phyloP scores from a whole-genome alignment of 805 yeast genomes.

The Kodamaea lidongshanica region DNA sequence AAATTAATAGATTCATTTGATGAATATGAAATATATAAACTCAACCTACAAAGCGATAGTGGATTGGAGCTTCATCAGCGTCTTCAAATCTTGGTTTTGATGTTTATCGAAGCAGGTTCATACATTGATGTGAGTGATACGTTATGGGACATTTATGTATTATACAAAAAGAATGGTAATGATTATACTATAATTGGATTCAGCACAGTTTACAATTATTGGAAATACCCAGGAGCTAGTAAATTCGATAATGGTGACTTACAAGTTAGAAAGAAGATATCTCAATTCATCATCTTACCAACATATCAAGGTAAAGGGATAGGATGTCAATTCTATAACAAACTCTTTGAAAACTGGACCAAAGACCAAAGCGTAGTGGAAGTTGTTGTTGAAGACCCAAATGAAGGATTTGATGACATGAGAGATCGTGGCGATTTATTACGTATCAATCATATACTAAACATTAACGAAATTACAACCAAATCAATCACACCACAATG shows the following conservation, averaged over 20 bases:
- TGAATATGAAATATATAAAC: constrained; percentile 47
- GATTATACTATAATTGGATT: constrained; percentile 62
- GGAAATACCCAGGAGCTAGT: constrained; percentile 57
- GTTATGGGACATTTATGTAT: constrained; percentile 72
- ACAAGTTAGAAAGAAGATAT: constrained; percentile 62
- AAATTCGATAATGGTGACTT: constrained; percentile 42
- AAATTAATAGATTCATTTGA: constrained; percentile 28
- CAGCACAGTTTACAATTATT: constrained; percentile 76
- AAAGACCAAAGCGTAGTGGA: constrained; percentile 51
- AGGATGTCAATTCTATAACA: constrained; percentile 61
- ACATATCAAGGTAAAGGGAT: constrained; percentile 70
- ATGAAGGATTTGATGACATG: constrained; percentile 84
- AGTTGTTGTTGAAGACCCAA: constrained; percentile 90
- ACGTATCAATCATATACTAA: constrained; percentile 17
- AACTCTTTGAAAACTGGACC: constrained; percentile 52
- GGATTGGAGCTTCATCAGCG: constrained; percentile 56
- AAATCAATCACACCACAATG: constrained; percentile 21
- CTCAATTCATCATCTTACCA: constrained; percentile 83
- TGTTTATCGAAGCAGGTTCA: constrained; percentile 92
- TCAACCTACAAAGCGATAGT: constrained; percentile 33
- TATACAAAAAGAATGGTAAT: constrained; percentile 27
- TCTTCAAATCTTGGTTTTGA: constrained; percentile 70
- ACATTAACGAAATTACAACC: constrained; percentile 15
- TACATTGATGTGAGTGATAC: constrained; percentile 72
- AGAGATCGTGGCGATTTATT: constrained; percentile 74